A percentile compares a stretch with the other conserved stretches of the same genome.
Evolutionary conservation across 2,329 filamentous ascomycete species (phyloP).

Genomic region (Teratosphaeria destructans): DNA sequence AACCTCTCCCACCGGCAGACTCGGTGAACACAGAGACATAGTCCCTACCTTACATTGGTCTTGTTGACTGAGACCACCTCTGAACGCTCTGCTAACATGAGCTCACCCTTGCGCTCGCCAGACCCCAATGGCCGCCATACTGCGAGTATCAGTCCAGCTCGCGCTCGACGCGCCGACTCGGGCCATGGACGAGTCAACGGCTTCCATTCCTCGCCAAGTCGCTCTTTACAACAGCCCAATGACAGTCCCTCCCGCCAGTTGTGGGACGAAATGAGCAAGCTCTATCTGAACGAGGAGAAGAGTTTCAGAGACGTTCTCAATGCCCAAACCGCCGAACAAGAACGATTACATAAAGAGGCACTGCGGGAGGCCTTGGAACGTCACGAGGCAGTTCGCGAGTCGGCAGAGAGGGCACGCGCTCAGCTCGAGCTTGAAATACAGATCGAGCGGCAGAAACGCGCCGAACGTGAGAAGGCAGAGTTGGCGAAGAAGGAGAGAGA

Average conservation of each 20-base stretch:
- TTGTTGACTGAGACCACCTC: background rate
- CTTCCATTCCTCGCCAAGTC: background rate
- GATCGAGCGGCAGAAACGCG: constrained; percentile 22
- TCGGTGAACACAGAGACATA: background rate
- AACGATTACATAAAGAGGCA: constrained; percentile 52
- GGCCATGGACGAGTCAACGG: constrained; percentile 4
- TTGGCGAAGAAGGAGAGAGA: constrained; percentile 34
- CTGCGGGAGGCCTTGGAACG: constrained; percentile 55
- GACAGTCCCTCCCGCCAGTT: constrained; percentile 15
- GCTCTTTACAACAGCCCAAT: background rate
- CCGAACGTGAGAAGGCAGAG: constrained; percentile 29
- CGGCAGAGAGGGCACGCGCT: constrained; percentile 44
- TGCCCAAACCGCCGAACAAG: constrained; percentile 50
- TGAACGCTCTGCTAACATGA: background rate
- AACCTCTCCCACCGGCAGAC: background rate
- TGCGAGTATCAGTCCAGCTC: constrained; percentile 3
- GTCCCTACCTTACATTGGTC: background rate
- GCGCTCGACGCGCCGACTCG: background rate
- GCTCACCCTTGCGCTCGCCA: constrained; percentile 4
- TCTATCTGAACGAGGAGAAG: constrained; percentile 32
- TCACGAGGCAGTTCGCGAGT: constrained; percentile 53
- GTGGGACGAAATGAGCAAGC: constrained; percentile 31
- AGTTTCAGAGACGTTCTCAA: constrained; percentile 51
- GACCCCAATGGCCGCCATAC: constrained; percentile 2
- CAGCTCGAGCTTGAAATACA: constrained; percentile 37